Base-by-base conservation (phyloP, 441 rosid genomes). In the Croton setiger region DNA sequence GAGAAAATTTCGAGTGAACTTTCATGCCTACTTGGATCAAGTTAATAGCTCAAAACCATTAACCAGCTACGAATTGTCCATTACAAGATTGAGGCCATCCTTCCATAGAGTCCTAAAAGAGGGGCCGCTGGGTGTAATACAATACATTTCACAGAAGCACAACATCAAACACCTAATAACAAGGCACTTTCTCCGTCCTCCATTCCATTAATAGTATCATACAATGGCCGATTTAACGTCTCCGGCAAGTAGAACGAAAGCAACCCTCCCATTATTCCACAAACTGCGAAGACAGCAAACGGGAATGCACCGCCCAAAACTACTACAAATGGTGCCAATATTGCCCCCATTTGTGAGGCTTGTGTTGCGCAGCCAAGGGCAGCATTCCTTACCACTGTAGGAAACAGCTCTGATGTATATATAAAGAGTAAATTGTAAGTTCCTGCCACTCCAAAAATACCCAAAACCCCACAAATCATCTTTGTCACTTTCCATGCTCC, bases 391-490 rank as follows among this genome's bases (percentile, higher is more conserved):
- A 91, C 97, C 67, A 89, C 96, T 0, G 98, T 93, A 0, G 97
- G 98, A 72, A 93, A 93, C 68, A 93, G 71, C 84, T 93, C 97
- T 0, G 93, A 69, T 1, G 90, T 86, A 74, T 93, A 91, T 64
- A 93, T 93, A 41, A 93, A 89, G 63, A 91, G 66, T 70, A 93
- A 74, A 75, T 93, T 93, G 31, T 89, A 93, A 1, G 95, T 93
- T 27, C 97, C 98, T 0, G 98, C 95, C 95, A 86, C 79, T 0
- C 97, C 96, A 7, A 91, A 93, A 37, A 93, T 91, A 44, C 97
- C 98, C 36, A 89, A 65, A 27, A 93, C 59, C 35, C 93, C 98
- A n/a, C 96, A 86, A 11, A 75, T 80, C 92, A 85, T 82, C 64
- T 87, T 88, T 58, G 77, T 74, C 4, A 75, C 73, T 63, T 93